These are phyloP conservation scores for Dothideomycetidae sp. DNA, from an alignment of 2,329 filamentous ascomycete species.

Conservation along the genomic window DNA sequence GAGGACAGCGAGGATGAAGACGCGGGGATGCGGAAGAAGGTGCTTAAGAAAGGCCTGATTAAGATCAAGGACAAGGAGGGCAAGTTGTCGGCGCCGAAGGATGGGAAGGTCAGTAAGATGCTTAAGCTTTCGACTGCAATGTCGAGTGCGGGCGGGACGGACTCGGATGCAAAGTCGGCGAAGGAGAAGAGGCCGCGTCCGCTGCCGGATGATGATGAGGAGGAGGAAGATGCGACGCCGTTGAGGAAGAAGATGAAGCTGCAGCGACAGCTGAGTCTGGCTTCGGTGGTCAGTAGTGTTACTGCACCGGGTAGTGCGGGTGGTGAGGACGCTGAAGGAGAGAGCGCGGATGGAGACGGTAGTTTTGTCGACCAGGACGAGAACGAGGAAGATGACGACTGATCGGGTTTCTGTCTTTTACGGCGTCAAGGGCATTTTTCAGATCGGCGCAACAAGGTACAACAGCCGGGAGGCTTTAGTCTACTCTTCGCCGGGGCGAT, in stretches of 20 bases:
- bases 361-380: constrained; percentile 20
- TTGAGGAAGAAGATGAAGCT: constrained; percentile 26
- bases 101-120: constrained; percentile 15
- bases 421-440: no score
- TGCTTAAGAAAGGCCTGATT: constrained; percentile 27
- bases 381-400: constrained; percentile 18
- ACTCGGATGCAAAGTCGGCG: constrained; percentile 16
- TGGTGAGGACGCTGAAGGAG: constrained; percentile 2
- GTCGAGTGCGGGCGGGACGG: constrained; percentile 14
- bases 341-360: constrained; percentile 17
- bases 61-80: constrained; percentile 32
- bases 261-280: constrained; percentile 21
- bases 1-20: constrained; percentile 16
- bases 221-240: constrained; percentile 18
- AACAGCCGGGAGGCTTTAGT: no score
- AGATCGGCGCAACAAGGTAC: no score
- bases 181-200: constrained; percentile 19
- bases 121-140: constrained; percentile 21
- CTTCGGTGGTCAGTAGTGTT: constrained; percentile 16
- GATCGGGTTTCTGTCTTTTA: no score
- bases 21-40: constrained; percentile 21
- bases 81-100: constrained; percentile 16
- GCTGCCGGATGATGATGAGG: constrained; percentile 22
- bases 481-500: no score
- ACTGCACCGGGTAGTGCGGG: constrained; percentile 13